Evolutionary conservation across 1,284 basidiomycete species (phyloP), one percentile per base, ranked within the genome.

Genomic region (Leccinum ambiguum): DNA sequence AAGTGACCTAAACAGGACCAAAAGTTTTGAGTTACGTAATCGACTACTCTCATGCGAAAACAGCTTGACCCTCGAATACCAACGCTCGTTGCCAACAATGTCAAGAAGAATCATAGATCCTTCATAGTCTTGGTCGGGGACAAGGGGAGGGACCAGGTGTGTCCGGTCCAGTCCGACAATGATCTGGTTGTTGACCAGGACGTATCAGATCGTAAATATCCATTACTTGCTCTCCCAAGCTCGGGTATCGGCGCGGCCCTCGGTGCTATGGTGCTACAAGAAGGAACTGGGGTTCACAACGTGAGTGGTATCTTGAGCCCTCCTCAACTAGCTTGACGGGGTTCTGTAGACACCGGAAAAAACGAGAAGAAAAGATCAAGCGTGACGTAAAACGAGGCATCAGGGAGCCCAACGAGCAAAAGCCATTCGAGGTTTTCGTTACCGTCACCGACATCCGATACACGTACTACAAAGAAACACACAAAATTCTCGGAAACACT

Each of bases 71-170:
- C 92, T 62, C 91, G 96, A 63, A 96, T 98, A 72, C 94, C 94
- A 13, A 92, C 91, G 64, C 86, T 98, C 66, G 96, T 98, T 77
- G 90, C 88, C 72, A 97, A 96, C 79, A 94, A 94, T 86, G 95
- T 97, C 76, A 90, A 93, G 78, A 85, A 89, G 69, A 96, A 96
- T 70, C 93, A 98, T 72, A 85, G 97, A 48, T 96, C 94, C 6
- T 98, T 99, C 84, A 93, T 99, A 77, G 94, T 98, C 50, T 85
- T 99, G 61, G 95, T 99, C 23, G 97, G 97, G 45, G 97, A 99
- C 82, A 93, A 91, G 77, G 93, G 92, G 8, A 86, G 93, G 73
- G 95, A 98, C 73, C 97, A 98, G 84, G 91, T 91, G 9, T 33
- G 75, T 56, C 33, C 3, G 3, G 6, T 61, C 60, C 65, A 81